A percentile compares a stretch with the other conserved stretches of the same genome.
These are phyloP conservation scores for Saccharomycopsis sp. DNA, from an alignment of 805 yeast species.

Conservation along the genomic window DNA sequence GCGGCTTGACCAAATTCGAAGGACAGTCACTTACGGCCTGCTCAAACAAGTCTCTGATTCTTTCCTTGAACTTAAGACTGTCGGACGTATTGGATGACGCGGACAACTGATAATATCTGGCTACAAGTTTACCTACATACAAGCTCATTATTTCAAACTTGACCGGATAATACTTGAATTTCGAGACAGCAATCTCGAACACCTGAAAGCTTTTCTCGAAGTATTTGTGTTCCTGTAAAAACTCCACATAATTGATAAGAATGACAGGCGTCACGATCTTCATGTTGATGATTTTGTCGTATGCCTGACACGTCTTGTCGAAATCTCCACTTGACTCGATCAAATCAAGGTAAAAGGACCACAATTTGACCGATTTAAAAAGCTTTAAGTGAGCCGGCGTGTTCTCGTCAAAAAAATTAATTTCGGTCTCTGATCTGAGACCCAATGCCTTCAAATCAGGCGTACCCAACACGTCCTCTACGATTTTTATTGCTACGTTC, in stretches of 20 bases:
- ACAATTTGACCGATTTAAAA: constrained; percentile 55
- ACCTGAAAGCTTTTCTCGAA: constrained; percentile 48
- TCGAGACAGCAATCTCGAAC: constrained; percentile 61
- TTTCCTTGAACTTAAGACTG: constrained; percentile 32
- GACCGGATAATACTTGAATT: constrained; percentile 50
- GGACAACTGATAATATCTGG: constrained; percentile 9
- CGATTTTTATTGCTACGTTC: constrained; percentile 37
- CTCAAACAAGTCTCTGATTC: constrained; percentile 70
- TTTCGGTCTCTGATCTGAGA: constrained; percentile 23
- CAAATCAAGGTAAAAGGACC: constrained; percentile 70
- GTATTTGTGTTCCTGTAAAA: constrained; percentile 42
- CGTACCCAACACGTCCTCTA: constrained; percentile 29
- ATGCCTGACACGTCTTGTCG: constrained; percentile 34
- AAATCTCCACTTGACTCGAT: constrained; percentile 50
- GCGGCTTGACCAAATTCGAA: constrained; percentile 36
- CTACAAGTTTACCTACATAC: constrained; percentile 50
- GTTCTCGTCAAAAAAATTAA: constrained; percentile 34
- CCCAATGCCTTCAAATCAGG: constrained; percentile 21
- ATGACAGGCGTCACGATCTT: constrained; percentile 65
- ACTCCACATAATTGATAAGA: constrained; percentile 59
- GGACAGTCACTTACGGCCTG: constrained; percentile 53
- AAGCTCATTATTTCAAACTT: constrained; percentile 66
- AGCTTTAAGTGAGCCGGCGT: constrained; percentile 51
- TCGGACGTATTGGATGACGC: constrained; percentile 1
- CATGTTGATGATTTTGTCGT: constrained; percentile 48